Conservation (phyloP, 148 eudicot species). For the Camellia japonica region DNA sequence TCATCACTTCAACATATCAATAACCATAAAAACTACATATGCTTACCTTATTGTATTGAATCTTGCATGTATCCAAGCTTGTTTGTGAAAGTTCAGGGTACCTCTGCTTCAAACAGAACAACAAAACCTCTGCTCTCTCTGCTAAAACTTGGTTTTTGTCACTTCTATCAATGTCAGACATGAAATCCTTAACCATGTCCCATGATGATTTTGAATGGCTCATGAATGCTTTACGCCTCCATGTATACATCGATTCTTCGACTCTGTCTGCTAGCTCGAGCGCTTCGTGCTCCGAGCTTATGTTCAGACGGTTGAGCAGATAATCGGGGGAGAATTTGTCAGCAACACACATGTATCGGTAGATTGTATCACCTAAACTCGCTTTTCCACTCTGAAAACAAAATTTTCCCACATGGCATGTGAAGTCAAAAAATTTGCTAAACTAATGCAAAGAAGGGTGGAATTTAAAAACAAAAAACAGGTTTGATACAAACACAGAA, state of each 20-base stretch:
- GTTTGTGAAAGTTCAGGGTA: constrained; percentile 94
- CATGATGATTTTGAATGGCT: constrained; percentile 73
- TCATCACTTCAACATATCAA: too few relatives aligned
- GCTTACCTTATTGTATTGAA: constrained; percentile 76
- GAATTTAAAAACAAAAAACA: too few relatives aligned
- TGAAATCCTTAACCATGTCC: constrained; percentile 64
- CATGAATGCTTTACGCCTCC: constrained; percentile 76
- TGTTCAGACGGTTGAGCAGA: constrained; percentile 60
- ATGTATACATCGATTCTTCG: constrained; percentile 79
- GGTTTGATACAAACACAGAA: too few relatives aligned
- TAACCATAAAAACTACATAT: neutral
- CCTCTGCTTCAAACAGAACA: constrained; percentile 77
- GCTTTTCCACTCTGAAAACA: constrained; percentile 75
- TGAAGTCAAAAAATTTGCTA: neutral
- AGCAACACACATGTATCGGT: constrained; percentile 60
- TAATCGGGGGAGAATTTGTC: constrained; percentile 74
- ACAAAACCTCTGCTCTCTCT: constrained; percentile 66
- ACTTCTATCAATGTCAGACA: constrained; percentile 54
- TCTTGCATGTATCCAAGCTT: constrained; percentile 86
- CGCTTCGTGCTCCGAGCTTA: constrained; percentile 87
- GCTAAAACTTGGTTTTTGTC: constrained; percentile 79
- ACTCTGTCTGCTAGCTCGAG: constrained; percentile 89
- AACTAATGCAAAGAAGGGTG: too few relatives aligned
- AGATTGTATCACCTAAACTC: constrained; percentile 75
- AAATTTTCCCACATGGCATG: neutral